A percentile compares a stretch with the other conserved stretches of the same genome.
Evolutionary conservation across 1,139 yeast species (phyloP).

Genomic region (Citeromyces siamensis): DNA sequence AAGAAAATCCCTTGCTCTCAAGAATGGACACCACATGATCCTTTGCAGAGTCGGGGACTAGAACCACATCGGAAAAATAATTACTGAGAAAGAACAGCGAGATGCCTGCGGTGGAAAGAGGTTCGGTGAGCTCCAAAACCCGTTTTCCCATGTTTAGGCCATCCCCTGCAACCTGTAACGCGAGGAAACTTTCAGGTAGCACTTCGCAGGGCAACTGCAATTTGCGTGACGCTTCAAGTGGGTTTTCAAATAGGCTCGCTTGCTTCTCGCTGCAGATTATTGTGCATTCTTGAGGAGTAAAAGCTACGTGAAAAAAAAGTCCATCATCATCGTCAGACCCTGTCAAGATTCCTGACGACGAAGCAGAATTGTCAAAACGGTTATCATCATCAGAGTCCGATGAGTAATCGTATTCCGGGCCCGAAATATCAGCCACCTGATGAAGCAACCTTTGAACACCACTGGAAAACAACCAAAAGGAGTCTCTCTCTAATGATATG

Average conservation of each 20-base stretch:
- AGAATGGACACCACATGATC: constrained; percentile 32
- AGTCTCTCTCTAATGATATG: constrained; percentile 33
- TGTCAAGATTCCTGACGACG: background rate
- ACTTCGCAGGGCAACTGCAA: constrained; percentile 24
- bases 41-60: constrained; percentile 36
- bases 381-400: constrained; percentile 11
- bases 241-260: constrained; percentile 10
- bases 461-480: constrained; percentile 37
- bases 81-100: constrained; percentile 53
- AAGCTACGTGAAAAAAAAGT: constrained; percentile 38
- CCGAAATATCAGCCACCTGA: constrained; percentile 9
- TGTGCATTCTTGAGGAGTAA: constrained; percentile 39
- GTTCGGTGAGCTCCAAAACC: constrained; percentile 46
- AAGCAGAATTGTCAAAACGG: background rate
- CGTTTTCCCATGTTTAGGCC: constrained; percentile 43
- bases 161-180: constrained; percentile 50
- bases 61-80: constrained; percentile 56
- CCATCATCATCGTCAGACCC: constrained; percentile 17
- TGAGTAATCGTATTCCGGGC: constrained; percentile 6
- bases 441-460: constrained; percentile 30
- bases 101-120: constrained; percentile 43
- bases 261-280: constrained; percentile 27
- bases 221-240: constrained; percentile 10
- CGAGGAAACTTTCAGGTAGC: constrained; percentile 34
- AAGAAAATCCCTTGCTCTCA: constrained; percentile 28